These are phyloP conservation scores for Whalleya microplaca DNA, from an alignment of 2,329 filamentous ascomycete species.

Conservation along the genomic window DNA sequence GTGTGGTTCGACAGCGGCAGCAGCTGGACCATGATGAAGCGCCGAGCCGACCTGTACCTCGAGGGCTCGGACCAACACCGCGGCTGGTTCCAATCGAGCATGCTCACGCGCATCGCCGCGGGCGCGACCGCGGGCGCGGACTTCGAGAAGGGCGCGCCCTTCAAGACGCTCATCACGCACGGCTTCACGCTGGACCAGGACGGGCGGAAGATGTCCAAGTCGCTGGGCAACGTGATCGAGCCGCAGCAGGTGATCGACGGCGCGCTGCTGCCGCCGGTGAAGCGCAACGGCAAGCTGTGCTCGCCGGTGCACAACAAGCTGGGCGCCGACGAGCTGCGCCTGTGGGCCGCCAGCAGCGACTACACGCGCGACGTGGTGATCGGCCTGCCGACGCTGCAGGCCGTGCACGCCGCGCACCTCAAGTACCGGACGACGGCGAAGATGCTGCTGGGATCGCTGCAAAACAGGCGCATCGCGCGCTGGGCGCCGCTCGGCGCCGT, in stretches of 20 bases:
- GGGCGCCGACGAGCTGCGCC: slow-evolving; percentile 82
- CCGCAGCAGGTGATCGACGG: slow-evolving; percentile 86
- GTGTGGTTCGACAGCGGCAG: slow-evolving; percentile 99
- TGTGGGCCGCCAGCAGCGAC: slow-evolving; percentile 92
- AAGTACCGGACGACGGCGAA: slow-evolving; percentile 91
- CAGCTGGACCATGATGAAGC: slow-evolving; percentile 72
- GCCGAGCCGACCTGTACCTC: slow-evolving; percentile 81
- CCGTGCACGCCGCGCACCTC: slow-evolving; percentile 75
- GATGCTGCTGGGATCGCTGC: slow-evolving; percentile 81
- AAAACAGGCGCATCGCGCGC: slow-evolving; percentile 56
- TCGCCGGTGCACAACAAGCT: slow-evolving; percentile 66
- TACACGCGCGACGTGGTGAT: slow-evolving; percentile 88
- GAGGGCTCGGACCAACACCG: slow-evolving; percentile 96
- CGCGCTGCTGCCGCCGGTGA: slow-evolving; percentile 71
- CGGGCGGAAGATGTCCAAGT: slow-evolving; percentile 99
- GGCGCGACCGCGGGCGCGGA: slow-evolving; percentile 47
- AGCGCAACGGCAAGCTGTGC: slow-evolving; percentile 60
- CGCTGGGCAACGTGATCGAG: slow-evolving; percentile 83
- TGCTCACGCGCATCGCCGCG: slow-evolving; percentile 81
- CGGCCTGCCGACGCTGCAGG: slow-evolving; percentile 74
- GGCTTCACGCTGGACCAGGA: slow-evolving; percentile 89
- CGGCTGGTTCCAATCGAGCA: slow-evolving; percentile 97
- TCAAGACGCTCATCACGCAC: slow-evolving; percentile 89
- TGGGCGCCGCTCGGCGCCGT: slow-evolving; percentile 57
- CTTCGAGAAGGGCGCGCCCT: slow-evolving; percentile 62